phyloP scores from a whole-genome alignment of 2,329 filamentous ascomycete species.

The Penicillium aurantiogriseum region DNA sequence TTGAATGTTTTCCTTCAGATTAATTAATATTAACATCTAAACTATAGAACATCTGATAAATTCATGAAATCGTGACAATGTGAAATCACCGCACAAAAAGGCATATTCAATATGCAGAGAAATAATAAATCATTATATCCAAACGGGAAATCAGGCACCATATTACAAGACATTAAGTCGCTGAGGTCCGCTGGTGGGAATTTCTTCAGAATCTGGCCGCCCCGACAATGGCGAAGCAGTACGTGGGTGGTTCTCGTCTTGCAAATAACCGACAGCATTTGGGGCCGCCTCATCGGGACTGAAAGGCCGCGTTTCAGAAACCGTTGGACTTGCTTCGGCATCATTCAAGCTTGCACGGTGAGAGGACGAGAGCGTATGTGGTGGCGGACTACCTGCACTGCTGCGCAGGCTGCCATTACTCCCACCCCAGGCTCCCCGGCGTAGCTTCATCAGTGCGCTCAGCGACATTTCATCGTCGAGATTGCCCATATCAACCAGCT shows the following conservation, averaged over 20 bases:
- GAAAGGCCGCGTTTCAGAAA: conserved; percentile 13
- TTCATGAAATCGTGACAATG: conserved; percentile 6
- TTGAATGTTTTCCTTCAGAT: background rate
- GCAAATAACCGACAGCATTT: conserved; percentile 4
- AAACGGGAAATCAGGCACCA: background rate
- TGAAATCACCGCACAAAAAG: background rate
- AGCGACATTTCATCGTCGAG: conserved; percentile 70
- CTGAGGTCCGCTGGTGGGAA: conserved; percentile 12
- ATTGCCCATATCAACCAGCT: conserved; percentile 64
- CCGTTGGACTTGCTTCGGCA: conserved; percentile 33
- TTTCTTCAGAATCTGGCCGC: conserved; percentile 9
- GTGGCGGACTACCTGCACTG: conserved; percentile 44
- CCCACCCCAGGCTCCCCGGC: conserved; percentile 75
- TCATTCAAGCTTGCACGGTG: conserved; percentile 38
- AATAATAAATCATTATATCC: conserved; percentile 14
- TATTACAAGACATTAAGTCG: conserved; percentile 17
- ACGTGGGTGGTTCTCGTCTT: conserved; percentile 14
- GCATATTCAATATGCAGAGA: conserved; percentile 9
- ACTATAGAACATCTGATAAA: background rate
- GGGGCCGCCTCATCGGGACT: conserved; percentile 15
- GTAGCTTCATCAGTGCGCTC: conserved; percentile 68
- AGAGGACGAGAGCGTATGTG: conserved; percentile 34
- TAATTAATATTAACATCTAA: conserved; percentile 5
- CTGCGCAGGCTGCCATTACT: conserved; percentile 71
- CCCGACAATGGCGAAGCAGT: conserved; percentile 14